A percentile compares a stretch with the other conserved stretches of the same genome.
phyloP scores from a whole-genome alignment of 495 filamentous ascomycete genomes.

The Neurospora pannonica region DNA sequence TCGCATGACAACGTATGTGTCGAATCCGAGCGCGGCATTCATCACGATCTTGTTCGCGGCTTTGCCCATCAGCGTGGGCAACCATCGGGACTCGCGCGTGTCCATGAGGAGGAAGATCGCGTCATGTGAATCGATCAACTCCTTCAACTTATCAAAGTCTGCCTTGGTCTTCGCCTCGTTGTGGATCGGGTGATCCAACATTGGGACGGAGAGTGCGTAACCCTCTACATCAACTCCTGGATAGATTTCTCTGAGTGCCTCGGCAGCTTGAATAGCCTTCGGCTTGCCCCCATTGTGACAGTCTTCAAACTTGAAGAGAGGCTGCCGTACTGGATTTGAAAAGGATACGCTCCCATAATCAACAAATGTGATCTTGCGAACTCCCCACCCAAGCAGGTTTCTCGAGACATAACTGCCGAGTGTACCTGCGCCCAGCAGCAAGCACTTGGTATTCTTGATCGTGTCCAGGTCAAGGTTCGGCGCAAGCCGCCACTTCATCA shows the following conservation, averaged over 20 bases:
- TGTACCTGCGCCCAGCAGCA: slow-evolving; percentile 90
- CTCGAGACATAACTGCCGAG: slow-evolving; percentile 88
- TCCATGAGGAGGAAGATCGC: slow-evolving; percentile 95
- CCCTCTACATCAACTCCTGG: slow-evolving; percentile 78
- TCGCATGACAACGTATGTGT: slow-evolving; percentile 94
- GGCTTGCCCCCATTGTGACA: slow-evolving; percentile 75
- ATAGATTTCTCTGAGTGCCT: slow-evolving; percentile 76
- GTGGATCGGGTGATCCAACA: slow-evolving; percentile 82
- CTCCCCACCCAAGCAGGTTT: slow-evolving; percentile 90
- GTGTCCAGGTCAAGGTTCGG: slow-evolving; percentile 78
- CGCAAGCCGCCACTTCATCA: slow-evolving; percentile 97
- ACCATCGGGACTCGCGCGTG: slow-evolving; percentile 85
- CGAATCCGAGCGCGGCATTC: slow-evolving; percentile 93
- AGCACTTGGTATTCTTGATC: slow-evolving; percentile 84
- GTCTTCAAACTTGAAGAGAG: slow-evolving; percentile 81
- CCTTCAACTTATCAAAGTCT: slow-evolving; percentile 66
- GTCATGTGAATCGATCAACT: slow-evolving; percentile 78
- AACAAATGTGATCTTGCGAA: slow-evolving; percentile 91
- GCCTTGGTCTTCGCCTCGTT: slow-evolving; percentile 54
- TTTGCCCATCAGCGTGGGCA: slow-evolving; percentile 97
- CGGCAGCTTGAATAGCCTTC: slow-evolving; percentile 76
- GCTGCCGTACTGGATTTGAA: slow-evolving; percentile 95
- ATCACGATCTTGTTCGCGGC: slow-evolving; percentile 86
- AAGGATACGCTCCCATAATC: slow-evolving; percentile 92
- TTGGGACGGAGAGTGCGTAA: slow-evolving; percentile 75